phyloP scores from a whole-genome alignment of 805 yeast genomes.

The Jamesozyma piceae region DNA sequence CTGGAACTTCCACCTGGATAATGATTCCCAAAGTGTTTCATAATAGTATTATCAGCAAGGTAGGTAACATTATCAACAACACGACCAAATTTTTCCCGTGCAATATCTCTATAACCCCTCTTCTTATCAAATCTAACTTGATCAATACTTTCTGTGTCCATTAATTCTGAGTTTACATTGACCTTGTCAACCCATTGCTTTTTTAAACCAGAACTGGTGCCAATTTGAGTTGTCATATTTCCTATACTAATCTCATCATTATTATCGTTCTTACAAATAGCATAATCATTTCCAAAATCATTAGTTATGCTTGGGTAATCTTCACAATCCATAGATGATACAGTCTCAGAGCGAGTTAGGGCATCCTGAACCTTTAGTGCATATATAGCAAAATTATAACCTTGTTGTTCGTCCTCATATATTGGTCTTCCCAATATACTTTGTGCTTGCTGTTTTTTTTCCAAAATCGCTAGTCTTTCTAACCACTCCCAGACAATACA shows the following conservation, averaged over 20 bases:
- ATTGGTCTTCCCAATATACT: constrained; percentile 69
- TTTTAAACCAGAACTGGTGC: not conserved
- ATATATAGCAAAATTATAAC: constrained; percentile 24
- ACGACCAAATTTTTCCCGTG: constrained; percentile 16
- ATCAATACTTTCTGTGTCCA: constrained; percentile 15
- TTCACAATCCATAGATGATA: not conserved
- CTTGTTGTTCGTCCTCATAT: constrained; percentile 52
- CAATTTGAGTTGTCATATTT: not conserved
- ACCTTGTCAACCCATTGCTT: not conserved
- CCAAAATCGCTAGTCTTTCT: constrained; percentile 49
- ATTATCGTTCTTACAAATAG: too few relatives aligned
- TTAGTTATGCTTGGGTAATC: not conserved
- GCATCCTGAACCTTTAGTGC: constrained; percentile 24
- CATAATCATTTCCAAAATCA: too few relatives aligned
- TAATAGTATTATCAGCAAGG: constrained; percentile 45
- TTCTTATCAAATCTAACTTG: constrained; percentile 13
- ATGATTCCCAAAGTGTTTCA: constrained; percentile 50
- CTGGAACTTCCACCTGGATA: constrained; percentile 32
- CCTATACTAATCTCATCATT: not conserved
- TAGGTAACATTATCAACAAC: constrained; percentile 35
- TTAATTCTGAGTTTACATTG: not conserved
- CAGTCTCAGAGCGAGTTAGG: constrained; percentile 10
- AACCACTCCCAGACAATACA: constrained; percentile 84
- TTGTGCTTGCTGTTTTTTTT: constrained; percentile 52
- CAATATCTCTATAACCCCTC: constrained; percentile 15